Base-by-base conservation (phyloP, 352 stramenopile species). In the Phytopythium montanum region DNA sequence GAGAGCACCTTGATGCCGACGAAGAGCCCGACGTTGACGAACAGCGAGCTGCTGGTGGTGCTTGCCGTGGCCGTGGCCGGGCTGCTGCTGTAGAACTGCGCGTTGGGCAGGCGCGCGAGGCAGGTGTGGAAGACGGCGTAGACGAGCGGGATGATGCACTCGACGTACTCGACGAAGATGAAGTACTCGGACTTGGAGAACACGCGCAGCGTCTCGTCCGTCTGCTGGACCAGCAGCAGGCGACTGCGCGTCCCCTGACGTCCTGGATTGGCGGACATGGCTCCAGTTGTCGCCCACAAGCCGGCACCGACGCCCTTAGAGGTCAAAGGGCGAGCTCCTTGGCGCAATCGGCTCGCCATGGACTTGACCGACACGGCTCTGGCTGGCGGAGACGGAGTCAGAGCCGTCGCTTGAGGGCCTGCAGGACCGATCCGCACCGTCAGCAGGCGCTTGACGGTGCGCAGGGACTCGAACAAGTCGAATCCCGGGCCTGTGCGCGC, bases 101-200 rank as follows among this genome's bases (percentile, higher is more conserved):
- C 61, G 26, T 68, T 72, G 1, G 57, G 57, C 19, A 70, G 29
- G 3, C 45, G 39, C 0, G 39, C 45, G 8, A 75, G 45, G 3
- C 64, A 34, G 1, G 54, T 34, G 14, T 68, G 60, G 36, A 70
- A 72, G 10, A 67, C 41, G 5, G 34, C 61, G 39, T 70, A 72
- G 23, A 72, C 50, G 26, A 62, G 45, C 21, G 68, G 64, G 14
- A 72, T 61, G 14, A 72, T 53, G n/a, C 42, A 64, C 36, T 75
- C 65, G 21, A 75, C 56, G 46, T 72, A 70, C 49, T 70, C 68
- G 13, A 75, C 34, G 2, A 70, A 54, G 6, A 63, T 45, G 13
- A 70, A 64, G 14, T 70, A 66, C 36, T 75, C 64, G 2, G 52
- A 59, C 39, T 45, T 57, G 29, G 59, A 68, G 19, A 75, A 39